phyloP scores from a whole-genome alignment of 2,329 filamentous ascomycete genomes.

The Clonostachys sp. region DNA sequence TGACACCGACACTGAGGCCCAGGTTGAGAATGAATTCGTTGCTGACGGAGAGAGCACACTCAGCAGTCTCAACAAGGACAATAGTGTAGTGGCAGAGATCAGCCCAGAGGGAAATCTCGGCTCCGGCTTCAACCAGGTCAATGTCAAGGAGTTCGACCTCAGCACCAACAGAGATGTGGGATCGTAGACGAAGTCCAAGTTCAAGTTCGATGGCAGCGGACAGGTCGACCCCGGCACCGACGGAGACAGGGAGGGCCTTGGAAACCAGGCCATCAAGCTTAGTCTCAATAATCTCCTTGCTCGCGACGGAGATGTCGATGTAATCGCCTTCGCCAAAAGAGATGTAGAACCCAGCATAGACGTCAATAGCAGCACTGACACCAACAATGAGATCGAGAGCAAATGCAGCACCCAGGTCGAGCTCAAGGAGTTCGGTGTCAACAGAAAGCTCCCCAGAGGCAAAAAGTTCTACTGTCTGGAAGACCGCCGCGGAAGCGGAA shows the following conservation, averaged over 20 bases:
- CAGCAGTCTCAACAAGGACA: conserved; percentile 25
- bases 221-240: conserved; percentile 15
- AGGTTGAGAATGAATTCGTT: conserved; percentile 13
- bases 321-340: conserved; percentile 38
- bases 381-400: conserved; percentile 47
- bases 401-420: conserved; percentile 41
- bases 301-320: conserved; percentile 33
- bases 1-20: conserved; percentile 12
- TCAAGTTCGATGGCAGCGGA: conserved; percentile 40
- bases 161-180: conserved; percentile 34
- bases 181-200: conserved; percentile 44
- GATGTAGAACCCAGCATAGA: conserved; percentile 40
- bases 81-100: conserved; percentile 50
- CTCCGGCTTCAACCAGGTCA: conserved; percentile 29
- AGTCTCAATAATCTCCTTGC: conserved; percentile 29
- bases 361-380: conserved; percentile 40
- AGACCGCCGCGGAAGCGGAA: conserved; percentile 33
- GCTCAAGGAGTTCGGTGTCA: conserved; percentile 32
- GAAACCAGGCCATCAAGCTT: conserved; percentile 28
- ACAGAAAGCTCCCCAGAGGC: conserved; percentile 26
- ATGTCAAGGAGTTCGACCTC: conserved; percentile 16
- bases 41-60: conserved; percentile 23
- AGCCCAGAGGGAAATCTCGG: conserved; percentile 39
- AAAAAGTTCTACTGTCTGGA: conserved; percentile 46
- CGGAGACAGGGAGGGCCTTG: conserved; percentile 14